Evolutionary conservation across 768 basidiomycete genomes (phyloP).

Genomic region (Lyophyllum atratum): DNA sequence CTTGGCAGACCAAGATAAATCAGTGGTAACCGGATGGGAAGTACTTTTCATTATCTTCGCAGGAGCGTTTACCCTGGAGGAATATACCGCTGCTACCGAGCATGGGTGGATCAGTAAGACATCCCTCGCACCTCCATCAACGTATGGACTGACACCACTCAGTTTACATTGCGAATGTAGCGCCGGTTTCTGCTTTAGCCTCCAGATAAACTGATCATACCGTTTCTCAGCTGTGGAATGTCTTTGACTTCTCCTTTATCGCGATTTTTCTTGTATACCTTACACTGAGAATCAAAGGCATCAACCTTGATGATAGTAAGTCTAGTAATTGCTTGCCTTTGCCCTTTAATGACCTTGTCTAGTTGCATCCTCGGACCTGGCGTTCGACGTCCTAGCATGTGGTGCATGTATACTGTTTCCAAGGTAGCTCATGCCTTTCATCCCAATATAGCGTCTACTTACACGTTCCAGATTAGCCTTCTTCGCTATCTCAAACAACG

Average conservation of each 20-base stretch:
- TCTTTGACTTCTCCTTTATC: constrained; percentile 79
- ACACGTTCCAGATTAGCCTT: constrained; percentile 62
- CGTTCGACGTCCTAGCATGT: constrained; percentile 84
- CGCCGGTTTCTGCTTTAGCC: constrained; percentile 1
- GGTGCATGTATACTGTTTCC: constrained; percentile 87
- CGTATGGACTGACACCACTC: neutral
- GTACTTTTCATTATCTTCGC: constrained; percentile 74
- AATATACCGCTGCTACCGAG: constrained; percentile 86
- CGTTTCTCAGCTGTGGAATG: constrained; percentile 78
- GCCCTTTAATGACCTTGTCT: constrained; percentile 5
- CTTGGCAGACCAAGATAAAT: constrained; percentile 54
- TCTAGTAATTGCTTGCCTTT: neutral
- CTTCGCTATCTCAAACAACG: constrained; percentile 77
- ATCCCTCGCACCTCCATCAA: neutral
- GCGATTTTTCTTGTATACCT: constrained; percentile 71
- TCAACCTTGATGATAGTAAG: constrained; percentile 55
- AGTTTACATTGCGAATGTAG: constrained; percentile 86
- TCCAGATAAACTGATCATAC: neutral
- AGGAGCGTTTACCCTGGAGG: constrained; percentile 77
- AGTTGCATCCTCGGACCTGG: constrained; percentile 57
- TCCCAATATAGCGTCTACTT: neutral
- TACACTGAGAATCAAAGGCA: constrained; percentile 62
- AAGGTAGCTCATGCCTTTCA: constrained; percentile 43
- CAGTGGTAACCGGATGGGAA: constrained; percentile 62
- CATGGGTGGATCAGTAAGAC: constrained; percentile 83